Percentiles rank a stretch among this genome's conserved stretches.
phyloP scores from a whole-genome alignment of 192 early-diverging fungal species.

The Kickxella alabastrina region DNA sequence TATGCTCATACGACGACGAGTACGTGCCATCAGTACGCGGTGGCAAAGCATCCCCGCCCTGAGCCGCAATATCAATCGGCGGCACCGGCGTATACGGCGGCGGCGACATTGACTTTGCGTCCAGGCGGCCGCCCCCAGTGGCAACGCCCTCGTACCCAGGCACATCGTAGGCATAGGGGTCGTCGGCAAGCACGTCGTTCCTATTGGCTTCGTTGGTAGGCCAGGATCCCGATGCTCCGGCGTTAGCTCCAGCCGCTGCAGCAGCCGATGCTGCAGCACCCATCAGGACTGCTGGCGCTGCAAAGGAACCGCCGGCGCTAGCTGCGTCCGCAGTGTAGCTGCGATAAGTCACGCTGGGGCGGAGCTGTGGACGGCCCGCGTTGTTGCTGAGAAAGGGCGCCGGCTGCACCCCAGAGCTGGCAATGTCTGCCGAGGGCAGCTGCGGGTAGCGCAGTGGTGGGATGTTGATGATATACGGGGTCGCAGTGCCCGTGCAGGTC shows the following conservation, averaged over 20 bases:
- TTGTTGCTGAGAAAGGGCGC: too few species aligned
- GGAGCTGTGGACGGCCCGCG: slow-evolving; percentile 12
- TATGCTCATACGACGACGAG: slow-evolving; percentile 51
- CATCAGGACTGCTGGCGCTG: too few species aligned
- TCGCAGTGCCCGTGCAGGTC: slow-evolving; percentile 38
- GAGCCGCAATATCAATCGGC: not conserved
- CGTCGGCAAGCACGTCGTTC: not conserved
- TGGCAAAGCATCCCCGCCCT: slow-evolving; percentile 7
- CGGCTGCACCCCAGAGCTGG: not conserved
- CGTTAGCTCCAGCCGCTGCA: not conserved
- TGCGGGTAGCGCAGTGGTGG: slow-evolving; percentile 45
- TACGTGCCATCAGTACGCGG: slow-evolving; percentile 42
- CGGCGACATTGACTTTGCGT: slow-evolving; percentile 6
- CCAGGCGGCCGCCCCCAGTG: not conserved
- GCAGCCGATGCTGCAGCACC: slow-evolving; percentile 1
- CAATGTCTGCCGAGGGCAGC: slow-evolving; percentile 6
- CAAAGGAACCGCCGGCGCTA: not conserved
- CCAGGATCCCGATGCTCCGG: not conserved
- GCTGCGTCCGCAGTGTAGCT: slow-evolving; percentile 11
- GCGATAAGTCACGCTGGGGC: slow-evolving; percentile 28
- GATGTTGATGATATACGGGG: slow-evolving; percentile 43
- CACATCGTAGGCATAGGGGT: slow-evolving; percentile 38
- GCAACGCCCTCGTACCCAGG: slow-evolving; percentile 24
- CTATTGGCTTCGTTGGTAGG: not conserved
- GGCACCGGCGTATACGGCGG: slow-evolving; percentile 34